phyloP scores from a whole-genome alignment of 2,329 filamentous ascomycete species.

The Fusarium transvaalense region DNA sequence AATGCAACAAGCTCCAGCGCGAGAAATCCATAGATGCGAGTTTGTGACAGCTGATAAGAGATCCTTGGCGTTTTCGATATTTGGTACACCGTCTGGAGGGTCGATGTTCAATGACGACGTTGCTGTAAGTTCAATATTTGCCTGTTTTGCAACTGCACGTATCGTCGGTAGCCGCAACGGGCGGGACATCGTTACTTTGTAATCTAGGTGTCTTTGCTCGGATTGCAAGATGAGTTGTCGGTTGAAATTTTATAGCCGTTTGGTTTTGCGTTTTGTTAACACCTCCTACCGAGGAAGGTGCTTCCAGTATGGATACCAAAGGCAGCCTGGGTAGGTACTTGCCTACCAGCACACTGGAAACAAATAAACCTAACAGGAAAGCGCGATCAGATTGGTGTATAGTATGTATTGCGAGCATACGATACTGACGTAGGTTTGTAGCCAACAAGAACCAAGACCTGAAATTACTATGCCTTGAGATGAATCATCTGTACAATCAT shows the following conservation, averaged over 20 bases:
- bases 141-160: slow-evolving; percentile 37
- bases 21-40: slow-evolving; percentile 52
- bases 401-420: not conserved
- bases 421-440: not conserved
- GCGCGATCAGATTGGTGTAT: not conserved
- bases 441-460: not conserved
- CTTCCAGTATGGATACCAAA: too few species aligned
- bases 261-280: not conserved
- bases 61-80: slow-evolving; percentile 38
- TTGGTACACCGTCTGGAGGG: slow-evolving; percentile 31
- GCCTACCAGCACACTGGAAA: not conserved
- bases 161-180: slow-evolving; percentile 47
- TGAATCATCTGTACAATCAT: slow-evolving; percentile 28
- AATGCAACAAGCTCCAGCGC: slow-evolving; percentile 50
- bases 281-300: slow-evolving; percentile 5
- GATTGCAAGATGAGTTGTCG: too few species aligned
- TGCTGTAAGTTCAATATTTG: slow-evolving; percentile 45
- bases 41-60: slow-evolving; percentile 42
- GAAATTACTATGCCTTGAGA: slow-evolving; percentile 9
- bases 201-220: not conserved
- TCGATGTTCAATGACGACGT: slow-evolving; percentile 47
- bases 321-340: not conserved
- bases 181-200: slow-evolving; percentile 13
- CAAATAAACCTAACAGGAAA: not conserved
- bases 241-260: not conserved